Conservation (phyloP, 2,329 filamentous ascomycete species). For the Clonostachys rosea region DNA sequence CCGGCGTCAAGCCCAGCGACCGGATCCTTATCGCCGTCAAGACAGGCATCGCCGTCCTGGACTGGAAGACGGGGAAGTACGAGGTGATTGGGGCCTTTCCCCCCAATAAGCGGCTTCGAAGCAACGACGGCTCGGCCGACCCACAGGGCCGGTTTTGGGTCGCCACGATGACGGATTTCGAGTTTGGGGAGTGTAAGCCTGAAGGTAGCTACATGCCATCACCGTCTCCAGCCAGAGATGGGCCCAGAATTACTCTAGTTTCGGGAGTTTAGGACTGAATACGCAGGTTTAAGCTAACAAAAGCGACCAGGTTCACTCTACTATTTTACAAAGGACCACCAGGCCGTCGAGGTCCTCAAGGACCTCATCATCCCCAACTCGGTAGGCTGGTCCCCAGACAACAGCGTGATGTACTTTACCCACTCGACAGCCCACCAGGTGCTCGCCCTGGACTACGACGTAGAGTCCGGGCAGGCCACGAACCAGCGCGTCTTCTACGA, state of each 20-base stretch:
- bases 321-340: conserved; percentile 53
- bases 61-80: conserved; percentile 53
- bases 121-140: conserved; percentile 83
- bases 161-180: conserved; percentile 78
- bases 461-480: conserved; percentile 57
- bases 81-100: conserved; percentile 42
- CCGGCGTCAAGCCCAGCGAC: conserved; percentile 53
- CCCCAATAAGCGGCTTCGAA: conserved; percentile 49
- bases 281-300: not conserved
- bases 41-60: conserved; percentile 73
- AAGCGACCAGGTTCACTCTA: conserved; percentile 60
- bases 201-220: conserved; percentile 36
- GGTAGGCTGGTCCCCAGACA: conserved; percentile 7
- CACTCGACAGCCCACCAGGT: conserved; percentile 71
- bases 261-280: too few species aligned
- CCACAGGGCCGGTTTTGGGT: conserved; percentile 79
- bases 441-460: conserved; percentile 70
- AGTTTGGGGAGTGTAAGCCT: conserved; percentile 50
- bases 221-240: not conserved
- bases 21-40: conserved; percentile 77
- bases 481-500: conserved; percentile 71
- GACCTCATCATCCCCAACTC: conserved; percentile 63
- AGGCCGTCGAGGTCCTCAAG: conserved; percentile 42
- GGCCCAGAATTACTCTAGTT: too few species aligned
- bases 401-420: conserved; percentile 57